Evolutionary conservation across 441 rosid species (phyloP), one percentile per base, ranked within the genome.

Genomic region (Theobroma grandiflorum): DNA sequence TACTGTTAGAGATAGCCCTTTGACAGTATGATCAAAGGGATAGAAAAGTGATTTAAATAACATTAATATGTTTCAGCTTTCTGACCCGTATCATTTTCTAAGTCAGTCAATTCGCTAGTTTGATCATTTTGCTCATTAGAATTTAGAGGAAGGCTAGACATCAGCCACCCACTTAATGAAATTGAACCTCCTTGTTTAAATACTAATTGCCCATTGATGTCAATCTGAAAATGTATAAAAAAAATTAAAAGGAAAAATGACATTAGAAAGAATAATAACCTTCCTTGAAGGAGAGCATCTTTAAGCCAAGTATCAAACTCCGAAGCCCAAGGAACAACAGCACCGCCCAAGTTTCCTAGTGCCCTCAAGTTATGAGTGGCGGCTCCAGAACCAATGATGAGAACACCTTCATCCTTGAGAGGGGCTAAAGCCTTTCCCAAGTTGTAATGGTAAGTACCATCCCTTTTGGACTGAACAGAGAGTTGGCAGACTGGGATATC

Each of bases 361-460:
- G 80, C 76, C 88, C 92, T 86, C 82, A 95, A 81, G 88, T 95
- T 96, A 84, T 96, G 99, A 53, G 88, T 83, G 33, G 98, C 84
- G 74, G 93, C 79, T 40, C 99, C 99, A 3, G 98, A 95, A 52
- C 99, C 98, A 79, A 95, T 52, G 35, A 96, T 88, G 43, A 95
- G 97, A 61, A 96, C 89, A 37, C 98, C 98, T 88, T 94, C 96
- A 5, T 93, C 91, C 86, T 76, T 92, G 78, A 96, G 89, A 52
- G 96, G 91, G 49, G 95, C 91, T 79, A 93, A 78, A 16, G 98
- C 98, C 89, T 86, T 92, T 42, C 98, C 99, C 90, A 97, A 81
- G 81, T 94, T 94, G 84, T 90, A 95, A 74, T 94, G 98, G 62
- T 97, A 80, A 43, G 83, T 87, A 33, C 88, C 99, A 73, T 84